Conservation (phyloP, 2,329 filamentous ascomycete species). For the Karstenula rhodostoma region DNA sequence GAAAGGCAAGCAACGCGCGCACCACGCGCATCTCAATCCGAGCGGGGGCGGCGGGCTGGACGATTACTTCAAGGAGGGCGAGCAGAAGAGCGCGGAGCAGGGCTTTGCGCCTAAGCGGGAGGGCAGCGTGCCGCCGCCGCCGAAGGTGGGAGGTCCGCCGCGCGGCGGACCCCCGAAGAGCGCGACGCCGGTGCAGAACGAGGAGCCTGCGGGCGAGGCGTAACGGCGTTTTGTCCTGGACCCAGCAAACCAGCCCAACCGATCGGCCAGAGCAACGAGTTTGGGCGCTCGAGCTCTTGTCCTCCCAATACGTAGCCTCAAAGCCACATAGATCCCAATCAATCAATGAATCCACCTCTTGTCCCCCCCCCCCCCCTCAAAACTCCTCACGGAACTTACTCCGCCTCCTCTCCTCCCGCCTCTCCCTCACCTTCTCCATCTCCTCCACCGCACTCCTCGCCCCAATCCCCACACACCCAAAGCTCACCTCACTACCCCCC, state of each 20-base stretch:
- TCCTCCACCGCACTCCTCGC: conserved; percentile 3
- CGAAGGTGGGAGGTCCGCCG: conserved; percentile 47
- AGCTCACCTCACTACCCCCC: conserved; percentile 8
- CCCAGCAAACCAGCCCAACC: not conserved
- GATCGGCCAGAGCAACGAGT: not conserved
- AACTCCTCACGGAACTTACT: conserved; percentile 46
- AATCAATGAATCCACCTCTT: not conserved
- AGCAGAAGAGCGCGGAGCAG: conserved; percentile 54
- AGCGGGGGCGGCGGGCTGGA: conserved; percentile 47
- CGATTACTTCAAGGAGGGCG: conserved; percentile 57
- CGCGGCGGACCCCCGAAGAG: conserved; percentile 50
- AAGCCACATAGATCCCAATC: not conserved
- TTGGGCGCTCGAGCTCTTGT: not conserved
- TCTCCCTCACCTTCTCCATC: conserved; percentile 16
- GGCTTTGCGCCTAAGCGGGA: conserved; percentile 47
- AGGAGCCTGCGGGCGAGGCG: conserved; percentile 17
- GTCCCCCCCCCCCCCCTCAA: conserved; percentile 18
- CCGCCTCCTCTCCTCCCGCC: conserved; percentile 32
- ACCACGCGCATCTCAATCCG: conserved; percentile 43
- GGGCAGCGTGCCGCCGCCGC: conserved; percentile 46
- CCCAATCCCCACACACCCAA: conserved; percentile 10
- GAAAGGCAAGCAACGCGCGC: conserved; percentile 39
- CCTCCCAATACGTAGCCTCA: not conserved
- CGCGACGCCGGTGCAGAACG: conserved; percentile 31
- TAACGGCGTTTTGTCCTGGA: not conserved